These are phyloP conservation scores for Teunomyces pallodes DNA, from an alignment of 805 yeast species.

Conservation along the genomic window DNA sequence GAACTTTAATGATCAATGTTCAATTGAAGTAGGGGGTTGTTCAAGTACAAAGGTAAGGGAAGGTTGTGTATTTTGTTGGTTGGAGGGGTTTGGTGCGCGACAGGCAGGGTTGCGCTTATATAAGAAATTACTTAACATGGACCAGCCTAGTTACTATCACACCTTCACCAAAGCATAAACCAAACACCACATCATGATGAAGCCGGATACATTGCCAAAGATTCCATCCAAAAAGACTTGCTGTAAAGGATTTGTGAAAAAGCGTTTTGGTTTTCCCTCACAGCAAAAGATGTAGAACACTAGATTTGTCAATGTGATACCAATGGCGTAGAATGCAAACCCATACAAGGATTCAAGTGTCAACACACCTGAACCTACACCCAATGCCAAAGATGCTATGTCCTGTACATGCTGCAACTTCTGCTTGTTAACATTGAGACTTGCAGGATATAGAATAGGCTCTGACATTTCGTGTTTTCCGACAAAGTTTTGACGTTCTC, in stretches of 20 bases:
- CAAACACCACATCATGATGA: constrained; percentile 48
- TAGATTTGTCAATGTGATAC: constrained; percentile 29
- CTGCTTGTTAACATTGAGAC: constrained; percentile 27
- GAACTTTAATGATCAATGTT: not conserved
- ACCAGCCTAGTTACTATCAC: not conserved
- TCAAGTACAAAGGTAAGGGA: not conserved
- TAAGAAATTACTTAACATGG: not conserved
- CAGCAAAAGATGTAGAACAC: constrained; percentile 32
- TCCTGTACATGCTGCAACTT: constrained; percentile 35
- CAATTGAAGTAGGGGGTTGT: not conserved
- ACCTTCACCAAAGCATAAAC: constrained; percentile 40
- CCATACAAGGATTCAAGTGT: constrained; percentile 38
- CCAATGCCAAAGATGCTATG: constrained; percentile 35
- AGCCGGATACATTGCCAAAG: constrained; percentile 35
- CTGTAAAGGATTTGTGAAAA: constrained; percentile 26
- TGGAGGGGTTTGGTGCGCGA: not conserved
- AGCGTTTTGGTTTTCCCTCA: constrained; percentile 21
- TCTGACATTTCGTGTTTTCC: constrained; percentile 6
- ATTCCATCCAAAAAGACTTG: constrained; percentile 35
- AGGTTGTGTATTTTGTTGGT: not conserved
- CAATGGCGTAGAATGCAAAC: constrained; percentile 32
- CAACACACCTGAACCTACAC: constrained; percentile 40
- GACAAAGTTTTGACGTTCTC: not conserved
- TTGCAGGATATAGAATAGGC: constrained; percentile 20
- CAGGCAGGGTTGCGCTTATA: not conserved